These are phyloP conservation scores for Cylindricascospora bacillispora DNA, from an alignment of 1,139 yeast genomes.

Conservation along the genomic window DNA sequence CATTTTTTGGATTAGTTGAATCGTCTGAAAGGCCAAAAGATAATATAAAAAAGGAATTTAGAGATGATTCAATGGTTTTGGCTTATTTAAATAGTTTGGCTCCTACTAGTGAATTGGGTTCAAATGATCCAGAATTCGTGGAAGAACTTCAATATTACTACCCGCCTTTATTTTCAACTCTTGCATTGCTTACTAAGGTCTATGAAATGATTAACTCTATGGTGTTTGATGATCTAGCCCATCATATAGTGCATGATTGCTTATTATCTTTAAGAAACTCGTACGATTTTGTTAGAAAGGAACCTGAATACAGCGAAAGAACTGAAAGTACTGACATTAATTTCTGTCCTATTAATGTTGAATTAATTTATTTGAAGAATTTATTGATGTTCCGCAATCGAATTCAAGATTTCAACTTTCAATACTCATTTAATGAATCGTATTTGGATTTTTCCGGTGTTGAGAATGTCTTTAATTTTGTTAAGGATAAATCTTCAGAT, in stretches of 20 bases:
- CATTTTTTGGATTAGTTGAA: no score
- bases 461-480: slow-evolving; percentile 37
- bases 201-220: slow-evolving; percentile 65
- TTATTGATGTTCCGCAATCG: slow-evolving; percentile 59
- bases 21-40: no score
- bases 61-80: slow-evolving; percentile 13
- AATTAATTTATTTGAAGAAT: slow-evolving; percentile 59
- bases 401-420: slow-evolving; percentile 70
- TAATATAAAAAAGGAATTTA: slow-evolving; percentile 28
- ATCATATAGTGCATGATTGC: slow-evolving; percentile 72
- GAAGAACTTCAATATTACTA: slow-evolving; percentile 33
- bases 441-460: slow-evolving; percentile 72
- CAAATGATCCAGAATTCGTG: background rate
- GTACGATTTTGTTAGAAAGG: slow-evolving; percentile 31
- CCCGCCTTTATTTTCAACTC: slow-evolving; percentile 62
- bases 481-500: slow-evolving; percentile 4
- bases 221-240: slow-evolving; percentile 84
- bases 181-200: slow-evolving; percentile 61
- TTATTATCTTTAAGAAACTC: slow-evolving; percentile 47
- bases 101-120: slow-evolving; percentile 4
- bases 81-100: slow-evolving; percentile 10
- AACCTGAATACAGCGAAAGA: slow-evolving; percentile 19
- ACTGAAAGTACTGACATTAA: slow-evolving; percentile 1
- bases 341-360: slow-evolving; percentile 38
- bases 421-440: slow-evolving; percentile 57